A percentile compares a stretch with the other conserved stretches of the same genome.
Conservation (phyloP, 257 asterid species). For the Plectranthus barbatus region DNA sequence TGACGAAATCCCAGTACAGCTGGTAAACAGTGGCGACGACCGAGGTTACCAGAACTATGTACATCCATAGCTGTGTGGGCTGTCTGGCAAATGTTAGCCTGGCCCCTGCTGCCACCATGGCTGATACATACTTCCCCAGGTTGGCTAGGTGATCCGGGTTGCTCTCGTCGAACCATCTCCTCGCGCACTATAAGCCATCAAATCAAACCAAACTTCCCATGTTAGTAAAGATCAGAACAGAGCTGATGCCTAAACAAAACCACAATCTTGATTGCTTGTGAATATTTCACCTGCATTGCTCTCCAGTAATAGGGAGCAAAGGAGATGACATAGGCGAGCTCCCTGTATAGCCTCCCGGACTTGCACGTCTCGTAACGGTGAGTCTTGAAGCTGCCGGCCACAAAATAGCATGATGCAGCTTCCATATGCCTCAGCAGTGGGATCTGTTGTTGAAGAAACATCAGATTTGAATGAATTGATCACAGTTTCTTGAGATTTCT, state of each 20-base stretch:
- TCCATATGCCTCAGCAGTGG: constrained; percentile 89
- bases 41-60: constrained; percentile 64
- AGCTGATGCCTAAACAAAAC: no score
- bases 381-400: constrained; percentile 57
- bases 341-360: constrained; percentile 59
- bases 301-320: constrained; percentile 97
- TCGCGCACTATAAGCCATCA: constrained; percentile 53
- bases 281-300: constrained; percentile 95
- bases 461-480: no score
- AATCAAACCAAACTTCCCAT: neutral
- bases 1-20: constrained; percentile 90
- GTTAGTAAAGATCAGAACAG: neutral
- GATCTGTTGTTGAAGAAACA: constrained; percentile 31
- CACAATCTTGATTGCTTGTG: neutral
- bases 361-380: constrained; percentile 61
- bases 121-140: constrained; percentile 89
- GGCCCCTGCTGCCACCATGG: constrained; percentile 99
- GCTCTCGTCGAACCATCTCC: constrained; percentile 82
- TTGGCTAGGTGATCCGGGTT: constrained; percentile 72
- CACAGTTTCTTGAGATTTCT: no score
- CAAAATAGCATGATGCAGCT: constrained; percentile 67
- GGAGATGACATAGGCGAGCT: constrained; percentile 83
- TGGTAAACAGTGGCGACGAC: constrained; percentile 72
- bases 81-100: constrained; percentile 64
- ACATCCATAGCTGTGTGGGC: constrained; percentile 51